phyloP scores from a whole-genome alignment of 2,329 filamentous ascomycete genomes.

The Cladophialophora exuberans region DNA sequence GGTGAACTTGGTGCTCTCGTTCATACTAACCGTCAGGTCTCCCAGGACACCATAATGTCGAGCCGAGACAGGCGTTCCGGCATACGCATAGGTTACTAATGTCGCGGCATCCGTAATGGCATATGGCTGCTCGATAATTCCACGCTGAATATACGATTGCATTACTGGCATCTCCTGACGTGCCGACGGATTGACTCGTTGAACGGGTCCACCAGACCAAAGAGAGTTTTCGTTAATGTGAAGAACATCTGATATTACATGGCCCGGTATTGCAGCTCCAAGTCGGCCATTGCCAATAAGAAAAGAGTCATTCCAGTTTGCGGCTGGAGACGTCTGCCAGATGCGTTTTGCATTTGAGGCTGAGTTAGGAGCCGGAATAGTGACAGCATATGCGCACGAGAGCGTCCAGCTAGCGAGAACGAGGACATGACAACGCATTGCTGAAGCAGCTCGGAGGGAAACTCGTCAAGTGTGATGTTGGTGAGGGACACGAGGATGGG shows the following conservation, averaged over 20 bases:
- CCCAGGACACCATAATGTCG: constrained; percentile 54
- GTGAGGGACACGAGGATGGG: too few species aligned
- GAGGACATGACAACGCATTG: too few species aligned
- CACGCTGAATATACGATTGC: constrained; percentile 23
- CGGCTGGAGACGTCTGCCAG: constrained; percentile 37
- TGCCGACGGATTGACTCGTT: background rate
- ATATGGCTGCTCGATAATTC: background rate
- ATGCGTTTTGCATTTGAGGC: constrained; percentile 53
- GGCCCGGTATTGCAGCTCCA: constrained; percentile 36
- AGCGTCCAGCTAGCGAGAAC: too few species aligned
- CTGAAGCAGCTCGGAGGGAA: too few species aligned
- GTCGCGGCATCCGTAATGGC: too few species aligned
- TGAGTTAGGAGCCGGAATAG: constrained; percentile 20
- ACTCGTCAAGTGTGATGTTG: too few species aligned
- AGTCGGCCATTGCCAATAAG: constrained; percentile 56
- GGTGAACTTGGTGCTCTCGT: constrained; percentile 36
- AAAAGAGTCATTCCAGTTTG: constrained; percentile 46
- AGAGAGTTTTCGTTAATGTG: background rate
- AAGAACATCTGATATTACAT: constrained; percentile 15
- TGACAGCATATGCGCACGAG: background rate
- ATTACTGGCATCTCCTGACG: background rate
- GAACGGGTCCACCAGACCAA: background rate
- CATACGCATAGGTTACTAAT: background rate
- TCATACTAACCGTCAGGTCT: constrained; percentile 46
- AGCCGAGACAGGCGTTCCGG: constrained; percentile 9